Conservation (phyloP, 2,329 filamentous ascomycete genomes). For the Tolypocladium amazonense region DNA sequence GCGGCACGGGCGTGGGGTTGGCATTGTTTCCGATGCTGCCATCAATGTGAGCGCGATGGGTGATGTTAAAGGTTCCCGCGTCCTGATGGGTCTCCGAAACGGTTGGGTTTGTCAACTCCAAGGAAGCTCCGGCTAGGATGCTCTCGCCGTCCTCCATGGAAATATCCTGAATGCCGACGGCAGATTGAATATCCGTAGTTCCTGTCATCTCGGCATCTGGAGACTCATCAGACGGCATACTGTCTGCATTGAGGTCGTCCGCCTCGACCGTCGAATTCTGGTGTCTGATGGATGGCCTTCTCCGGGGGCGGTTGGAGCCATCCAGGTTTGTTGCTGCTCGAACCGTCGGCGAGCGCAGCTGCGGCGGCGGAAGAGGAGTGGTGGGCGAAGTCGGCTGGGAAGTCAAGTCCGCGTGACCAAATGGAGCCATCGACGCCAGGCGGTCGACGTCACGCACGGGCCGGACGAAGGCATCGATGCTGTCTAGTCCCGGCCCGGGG, state of each 20-base stretch:
- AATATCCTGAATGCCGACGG: constrained; percentile 78
- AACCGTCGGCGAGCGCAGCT: constrained; percentile 42
- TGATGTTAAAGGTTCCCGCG: constrained; percentile 87
- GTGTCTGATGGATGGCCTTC: constrained; percentile 79
- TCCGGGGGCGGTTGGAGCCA: constrained; percentile 44
- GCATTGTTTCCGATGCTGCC: constrained; percentile 71
- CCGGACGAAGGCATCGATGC: constrained; percentile 63
- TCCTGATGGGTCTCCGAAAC: constrained; percentile 73
- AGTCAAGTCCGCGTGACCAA: constrained; percentile 55
- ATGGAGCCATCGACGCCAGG: constrained; percentile 69
- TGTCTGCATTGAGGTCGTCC: constrained; percentile 79
- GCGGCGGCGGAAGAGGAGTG: constrained; percentile 64
- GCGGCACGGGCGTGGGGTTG: constrained; percentile 52
- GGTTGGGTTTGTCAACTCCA: constrained; percentile 66
- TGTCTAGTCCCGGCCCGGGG: constrained; percentile 56
- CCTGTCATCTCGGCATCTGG: constrained; percentile 70
- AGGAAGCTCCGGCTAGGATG: constrained; percentile 63
- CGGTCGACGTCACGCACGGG: constrained; percentile 75
- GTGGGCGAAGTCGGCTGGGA: constrained; percentile 93
- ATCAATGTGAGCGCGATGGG: constrained; percentile 73
- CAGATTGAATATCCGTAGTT: constrained; percentile 67
- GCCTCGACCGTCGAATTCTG: constrained; percentile 83
- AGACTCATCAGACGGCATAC: constrained; percentile 67
- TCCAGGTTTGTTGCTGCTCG: constrained; percentile 42
- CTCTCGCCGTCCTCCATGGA: constrained; percentile 69